Conservation (phyloP, 2,329 filamentous ascomycete genomes). For the Stemphylium lycopersici region DNA sequence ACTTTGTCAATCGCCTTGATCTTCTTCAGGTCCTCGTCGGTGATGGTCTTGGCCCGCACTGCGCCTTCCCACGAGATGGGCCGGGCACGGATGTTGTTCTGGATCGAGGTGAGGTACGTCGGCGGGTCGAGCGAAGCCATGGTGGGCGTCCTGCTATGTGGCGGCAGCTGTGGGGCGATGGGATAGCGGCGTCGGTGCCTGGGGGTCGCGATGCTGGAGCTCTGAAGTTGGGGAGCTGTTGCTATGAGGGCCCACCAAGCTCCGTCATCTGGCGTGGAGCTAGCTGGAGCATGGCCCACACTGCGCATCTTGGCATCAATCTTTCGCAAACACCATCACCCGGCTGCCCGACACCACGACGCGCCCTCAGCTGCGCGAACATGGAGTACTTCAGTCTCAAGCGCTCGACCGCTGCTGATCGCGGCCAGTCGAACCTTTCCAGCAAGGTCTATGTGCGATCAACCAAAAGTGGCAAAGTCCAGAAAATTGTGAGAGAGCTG, state of each 20-base stretch:
- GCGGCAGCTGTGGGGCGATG: constrained; percentile 3
- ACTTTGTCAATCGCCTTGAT: constrained; percentile 97
- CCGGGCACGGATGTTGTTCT: constrained; percentile 95
- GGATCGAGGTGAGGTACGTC: constrained; percentile 83
- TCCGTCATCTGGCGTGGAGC: constrained; percentile 42
- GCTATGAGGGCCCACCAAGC: constrained; percentile 40
- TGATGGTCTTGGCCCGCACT: constrained; percentile 90
- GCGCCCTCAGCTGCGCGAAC: constrained; percentile 2
- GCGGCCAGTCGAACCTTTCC: constrained; percentile 74
- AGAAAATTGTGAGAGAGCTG: constrained; percentile 97
- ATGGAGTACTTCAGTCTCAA: constrained; percentile 61
- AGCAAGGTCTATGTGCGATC: constrained; percentile 97
- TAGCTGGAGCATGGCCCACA: constrained; percentile 17
- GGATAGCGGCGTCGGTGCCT: constrained; percentile 12
- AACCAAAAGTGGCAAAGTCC: constrained; percentile 93
- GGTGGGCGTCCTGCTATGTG: constrained; percentile 19
- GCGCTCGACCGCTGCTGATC: constrained; percentile 60
- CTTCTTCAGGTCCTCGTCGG: constrained; percentile 90
- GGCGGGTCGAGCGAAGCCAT: constrained; percentile 90
- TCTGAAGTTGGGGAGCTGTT: constrained; percentile 36
- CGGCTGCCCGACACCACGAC: background rate
- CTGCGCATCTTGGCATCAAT: constrained; percentile 39
- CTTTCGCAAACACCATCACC: constrained; percentile 25
- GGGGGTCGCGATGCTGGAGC: constrained; percentile 23
- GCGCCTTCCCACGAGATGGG: constrained; percentile 98